Evolutionary conservation across 139 green algal species (phyloP), one percentile per base, ranked within the genome.

Genomic region (Chlorella vulgaris): DNA sequence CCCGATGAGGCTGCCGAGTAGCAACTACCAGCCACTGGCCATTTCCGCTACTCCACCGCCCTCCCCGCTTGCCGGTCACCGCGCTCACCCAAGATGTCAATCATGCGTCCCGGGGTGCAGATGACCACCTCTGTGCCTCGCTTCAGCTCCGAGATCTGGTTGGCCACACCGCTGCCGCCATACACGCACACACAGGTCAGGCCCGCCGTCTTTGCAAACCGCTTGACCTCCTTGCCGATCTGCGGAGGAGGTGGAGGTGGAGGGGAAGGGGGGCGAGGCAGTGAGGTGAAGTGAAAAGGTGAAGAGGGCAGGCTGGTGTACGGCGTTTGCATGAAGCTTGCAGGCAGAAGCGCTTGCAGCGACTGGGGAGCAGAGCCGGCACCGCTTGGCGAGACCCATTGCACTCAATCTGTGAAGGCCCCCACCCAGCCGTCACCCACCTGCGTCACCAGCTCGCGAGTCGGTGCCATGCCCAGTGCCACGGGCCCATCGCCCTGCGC

Each of bases 41-140:
- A n/a, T n/a, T n/a, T n/a, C n/a, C n/a, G n/a, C n/a, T n/a, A n/a
- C n/a, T n/a, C n/a, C n/a, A n/a, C n/a, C n/a, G n/a, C n/a, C n/a
- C n/a, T n/a, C n/a, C n/a, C n/a, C n/a, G n/a, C n/a, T n/a, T n/a
- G n/a, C n/a, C n/a, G n/a, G n/a, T n/a, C n/a, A n/a, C n/a, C n/a
- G n/a, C 40, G 0, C 69, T 33, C 73, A 79, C 73, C 73, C 26
- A 99, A 89, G 50, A 99, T 92, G 90, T 99, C 97, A 61, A 99
- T 99, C 93, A 99, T 97, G 82, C 97, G 94, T 22, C 97, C 97
- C 4, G 97, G 97, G 6, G 97, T 99, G 87, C 94, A 98, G 2
- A 95, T 91, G 31, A 99, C 96, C 7, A 98, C 84, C 79, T 95
- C 81, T 3, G 86, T 69, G 55, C 97, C 97, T 22, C 96, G 89